Evolutionary conservation across 75 land plant species (phyloP).

Genomic region (Chamaecyparis obtusa): DNA sequence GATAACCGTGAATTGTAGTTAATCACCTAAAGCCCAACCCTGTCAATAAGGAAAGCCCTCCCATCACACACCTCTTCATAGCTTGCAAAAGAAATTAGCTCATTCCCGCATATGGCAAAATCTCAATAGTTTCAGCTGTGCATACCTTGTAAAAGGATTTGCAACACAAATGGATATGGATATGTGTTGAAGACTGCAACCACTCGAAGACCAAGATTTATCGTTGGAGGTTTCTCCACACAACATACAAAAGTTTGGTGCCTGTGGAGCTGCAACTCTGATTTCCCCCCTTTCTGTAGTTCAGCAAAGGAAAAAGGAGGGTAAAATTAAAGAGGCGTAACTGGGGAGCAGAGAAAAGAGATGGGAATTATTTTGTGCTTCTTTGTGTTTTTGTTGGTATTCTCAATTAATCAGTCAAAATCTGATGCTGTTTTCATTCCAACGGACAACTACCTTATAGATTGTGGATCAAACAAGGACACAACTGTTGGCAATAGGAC

Average conservation of each 20-base stretch:
- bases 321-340: not conserved
- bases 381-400: not conserved
- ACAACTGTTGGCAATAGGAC: slow-evolving; percentile 26
- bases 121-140: not conserved
- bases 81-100: not conserved
- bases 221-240: not conserved
- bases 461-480: slow-evolving; percentile 47
- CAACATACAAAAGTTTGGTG: not conserved
- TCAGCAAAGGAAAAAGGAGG: not conserved
- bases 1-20: not conserved
- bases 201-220: not conserved
- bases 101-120: not conserved
- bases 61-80: no score
- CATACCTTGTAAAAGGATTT: not conserved
- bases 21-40: not conserved
- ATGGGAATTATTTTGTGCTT: not conserved
- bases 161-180: not conserved
- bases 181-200: not conserved
- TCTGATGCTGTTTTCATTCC: slow-evolving; percentile 22
- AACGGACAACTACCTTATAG: slow-evolving; percentile 39
- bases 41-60: no score
- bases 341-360: not conserved
- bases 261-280: not conserved
- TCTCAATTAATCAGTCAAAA: not conserved
- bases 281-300: not conserved